These are phyloP conservation scores for Lepidium didymum DNA, from an alignment of 345 rosid genomes.

Conservation along the genomic window DNA sequence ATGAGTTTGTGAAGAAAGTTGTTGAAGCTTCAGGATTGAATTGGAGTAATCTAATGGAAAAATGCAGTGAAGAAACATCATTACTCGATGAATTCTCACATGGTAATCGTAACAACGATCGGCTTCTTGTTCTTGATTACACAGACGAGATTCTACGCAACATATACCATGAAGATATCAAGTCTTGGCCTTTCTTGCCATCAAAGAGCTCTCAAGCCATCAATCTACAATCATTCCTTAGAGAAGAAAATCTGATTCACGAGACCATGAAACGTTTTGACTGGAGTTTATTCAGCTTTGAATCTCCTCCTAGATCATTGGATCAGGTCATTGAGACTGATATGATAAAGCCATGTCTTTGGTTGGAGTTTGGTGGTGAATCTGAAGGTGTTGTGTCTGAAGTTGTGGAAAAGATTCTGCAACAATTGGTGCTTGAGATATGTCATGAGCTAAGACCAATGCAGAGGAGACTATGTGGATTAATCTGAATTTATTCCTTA, in stretches of 20 bases:
- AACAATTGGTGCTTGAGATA: slow-evolving; percentile 41
- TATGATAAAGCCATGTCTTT: slow-evolving; percentile 41
- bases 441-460: slow-evolving; percentile 26
- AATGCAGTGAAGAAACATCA: slow-evolving; percentile 39
- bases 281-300: slow-evolving; percentile 28
- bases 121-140: slow-evolving; percentile 46
- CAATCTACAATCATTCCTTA: slow-evolving; percentile 5
- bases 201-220: slow-evolving; percentile 21
- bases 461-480: not conserved
- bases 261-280: slow-evolving; percentile 49
- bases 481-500: not conserved
- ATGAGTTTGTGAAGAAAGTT: slow-evolving; percentile 33
- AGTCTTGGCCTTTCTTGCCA: slow-evolving; percentile 38
- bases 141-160: slow-evolving; percentile 52
- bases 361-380: slow-evolving; percentile 42
- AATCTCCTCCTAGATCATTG: slow-evolving; percentile 21
- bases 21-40: slow-evolving; percentile 39
- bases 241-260: slow-evolving; percentile 24
- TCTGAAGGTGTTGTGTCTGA: slow-evolving; percentile 43
- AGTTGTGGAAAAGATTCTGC: slow-evolving; percentile 41
- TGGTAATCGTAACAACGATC: slow-evolving; percentile 12
- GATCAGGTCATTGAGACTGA: slow-evolving; percentile 45
- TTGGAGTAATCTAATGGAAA: slow-evolving; percentile 47
- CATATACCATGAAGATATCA: slow-evolving; percentile 25
- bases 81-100: slow-evolving; percentile 34